These are phyloP conservation scores for Symbiotaphrina buchneri DNA, from an alignment of 495 filamentous ascomycete species.

Conservation along the genomic window DNA sequence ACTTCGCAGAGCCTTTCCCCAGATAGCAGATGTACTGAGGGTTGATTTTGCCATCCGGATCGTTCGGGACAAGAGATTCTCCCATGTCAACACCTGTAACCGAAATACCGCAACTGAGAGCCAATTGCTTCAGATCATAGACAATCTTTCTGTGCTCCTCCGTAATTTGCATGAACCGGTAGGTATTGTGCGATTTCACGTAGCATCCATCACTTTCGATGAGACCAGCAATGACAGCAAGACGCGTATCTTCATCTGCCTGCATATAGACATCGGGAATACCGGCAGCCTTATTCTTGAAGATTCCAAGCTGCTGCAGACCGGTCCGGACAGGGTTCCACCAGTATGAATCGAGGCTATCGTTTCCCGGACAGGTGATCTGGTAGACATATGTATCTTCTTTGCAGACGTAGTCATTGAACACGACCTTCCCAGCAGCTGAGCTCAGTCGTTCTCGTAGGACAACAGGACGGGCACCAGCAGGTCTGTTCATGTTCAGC, in stretches of 20 bases:
- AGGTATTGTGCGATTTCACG: constrained; percentile 1
- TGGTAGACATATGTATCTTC: no score
- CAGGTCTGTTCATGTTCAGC: constrained; percentile 8
- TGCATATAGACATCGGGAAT: background rate
- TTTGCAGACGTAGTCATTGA: no score
- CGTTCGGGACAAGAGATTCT: background rate
- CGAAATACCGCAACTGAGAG: background rate
- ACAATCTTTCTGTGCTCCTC: background rate
- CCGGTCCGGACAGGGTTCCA: no score
- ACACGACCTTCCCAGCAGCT: no score
- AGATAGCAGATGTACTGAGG: background rate
- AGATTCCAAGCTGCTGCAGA: no score
- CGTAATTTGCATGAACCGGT: background rate
- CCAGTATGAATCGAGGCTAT: no score
- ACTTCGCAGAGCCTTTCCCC: background rate
- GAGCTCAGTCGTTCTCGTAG: no score
- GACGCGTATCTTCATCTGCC: background rate
- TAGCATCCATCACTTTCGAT: background rate
- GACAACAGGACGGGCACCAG: constrained; percentile 20
- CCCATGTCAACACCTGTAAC: background rate
- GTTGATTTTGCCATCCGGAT: background rate
- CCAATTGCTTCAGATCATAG: background rate
- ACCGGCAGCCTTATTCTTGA: no score
- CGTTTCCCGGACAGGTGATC: no score
- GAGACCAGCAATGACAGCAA: background rate